Evolutionary conservation across 257 asterid genomes (phyloP).

Genomic region (Nicotiana attenuata): DNA sequence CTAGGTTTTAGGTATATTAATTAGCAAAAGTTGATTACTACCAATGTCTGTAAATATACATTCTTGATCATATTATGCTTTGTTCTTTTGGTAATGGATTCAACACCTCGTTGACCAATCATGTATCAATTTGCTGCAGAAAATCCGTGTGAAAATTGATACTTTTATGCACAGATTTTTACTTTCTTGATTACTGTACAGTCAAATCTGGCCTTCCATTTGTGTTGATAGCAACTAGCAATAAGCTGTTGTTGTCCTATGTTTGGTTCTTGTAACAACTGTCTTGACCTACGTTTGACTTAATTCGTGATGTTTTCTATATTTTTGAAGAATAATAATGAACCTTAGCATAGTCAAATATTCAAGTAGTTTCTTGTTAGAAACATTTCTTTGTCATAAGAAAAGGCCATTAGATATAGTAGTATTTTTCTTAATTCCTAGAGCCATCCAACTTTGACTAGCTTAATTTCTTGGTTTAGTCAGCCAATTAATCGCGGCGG

Average conservation of each 20-base stretch:
- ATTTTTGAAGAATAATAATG: neutral
- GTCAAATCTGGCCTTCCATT: neutral
- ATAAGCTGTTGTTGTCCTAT: neutral
- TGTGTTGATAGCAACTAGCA: neutral
- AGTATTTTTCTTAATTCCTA: neutral
- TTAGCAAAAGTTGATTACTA: neutral
- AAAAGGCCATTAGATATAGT: neutral
- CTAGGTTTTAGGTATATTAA: constrained; percentile 1
- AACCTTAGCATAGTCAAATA: neutral
- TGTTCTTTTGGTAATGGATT: neutral
- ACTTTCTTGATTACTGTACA: neutral
- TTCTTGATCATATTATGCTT: neutral
- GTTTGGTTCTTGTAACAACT: neutral
- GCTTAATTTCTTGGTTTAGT: neutral
- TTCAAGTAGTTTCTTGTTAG: neutral
- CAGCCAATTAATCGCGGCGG: neutral
- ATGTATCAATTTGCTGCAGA: neutral
- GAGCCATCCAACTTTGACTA: constrained; percentile 1
- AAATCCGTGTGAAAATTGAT: neutral
- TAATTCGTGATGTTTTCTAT: neutral
- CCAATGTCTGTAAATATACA: constrained; percentile 9
- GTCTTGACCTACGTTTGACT: neutral
- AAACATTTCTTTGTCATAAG: neutral
- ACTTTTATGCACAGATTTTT: neutral
- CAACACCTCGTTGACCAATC: constrained; percentile 8